Evolutionary conservation across 2,329 filamentous ascomycete species (phyloP).

Genomic region (Pseudogymnoascus sp.): DNA sequence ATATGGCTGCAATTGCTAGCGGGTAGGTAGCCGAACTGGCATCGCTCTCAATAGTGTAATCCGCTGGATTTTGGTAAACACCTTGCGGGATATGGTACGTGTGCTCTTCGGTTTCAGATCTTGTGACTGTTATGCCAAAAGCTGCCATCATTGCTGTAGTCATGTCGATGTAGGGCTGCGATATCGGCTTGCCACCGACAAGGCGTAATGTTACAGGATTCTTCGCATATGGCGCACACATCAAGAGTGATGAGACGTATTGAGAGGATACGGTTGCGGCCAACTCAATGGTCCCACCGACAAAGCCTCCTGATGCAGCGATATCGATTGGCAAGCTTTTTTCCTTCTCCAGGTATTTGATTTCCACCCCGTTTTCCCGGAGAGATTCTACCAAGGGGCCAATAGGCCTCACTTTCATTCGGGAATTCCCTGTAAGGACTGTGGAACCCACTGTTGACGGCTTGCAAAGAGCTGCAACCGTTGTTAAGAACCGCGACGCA

Average conservation of each 20-base stretch:
- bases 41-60: slow-evolving; percentile 93
- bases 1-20: slow-evolving; percentile 87
- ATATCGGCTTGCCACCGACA: slow-evolving; percentile 95
- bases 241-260: slow-evolving; percentile 92
- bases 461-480: slow-evolving; percentile 76
- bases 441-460: slow-evolving; percentile 60
- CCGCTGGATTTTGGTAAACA: slow-evolving; percentile 71
- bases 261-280: slow-evolving; percentile 97
- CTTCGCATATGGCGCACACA: slow-evolving; percentile 96
- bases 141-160: slow-evolving; percentile 95
- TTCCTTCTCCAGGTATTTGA: slow-evolving; percentile 78
- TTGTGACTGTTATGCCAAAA: slow-evolving; percentile 77
- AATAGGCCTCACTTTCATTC: slow-evolving; percentile 95
- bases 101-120: slow-evolving; percentile 70
- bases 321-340: slow-evolving; percentile 80
- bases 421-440: slow-evolving; percentile 82
- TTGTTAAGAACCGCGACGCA: slow-evolving; percentile 89
- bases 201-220: slow-evolving; percentile 83
- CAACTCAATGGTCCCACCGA: slow-evolving; percentile 81
- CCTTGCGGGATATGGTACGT: slow-evolving; percentile 91
- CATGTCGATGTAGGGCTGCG: slow-evolving; percentile 97
- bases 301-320: slow-evolving; percentile 72
- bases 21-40: slow-evolving; percentile 97
- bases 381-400: slow-evolving; percentile 88
- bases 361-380: slow-evolving; percentile 73